phyloP scores from a whole-genome alignment of 768 basidiomycete species.

The Trichaptum fuscoviolaceum region DNA sequence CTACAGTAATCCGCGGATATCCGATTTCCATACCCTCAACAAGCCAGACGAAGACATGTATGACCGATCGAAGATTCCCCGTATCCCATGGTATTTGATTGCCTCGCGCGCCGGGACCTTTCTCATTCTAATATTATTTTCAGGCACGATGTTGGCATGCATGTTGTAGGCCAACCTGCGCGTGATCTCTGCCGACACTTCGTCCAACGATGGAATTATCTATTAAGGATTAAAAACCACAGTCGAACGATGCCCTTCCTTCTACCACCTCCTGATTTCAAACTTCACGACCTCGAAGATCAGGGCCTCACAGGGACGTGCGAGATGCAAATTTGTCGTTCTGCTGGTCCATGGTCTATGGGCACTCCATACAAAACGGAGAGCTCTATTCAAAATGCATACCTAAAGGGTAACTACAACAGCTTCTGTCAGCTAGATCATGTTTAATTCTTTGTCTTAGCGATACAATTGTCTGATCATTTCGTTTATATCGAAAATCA shows the following conservation, averaged over 20 bases:
- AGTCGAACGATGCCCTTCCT: slow-evolving; percentile 89
- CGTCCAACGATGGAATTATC: slow-evolving; percentile 91
- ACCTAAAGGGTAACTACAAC: slow-evolving; percentile 64
- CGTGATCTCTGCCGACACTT: slow-evolving; percentile 94
- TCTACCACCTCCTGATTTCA: slow-evolving; percentile 90
- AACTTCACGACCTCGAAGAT: slow-evolving; percentile 65
- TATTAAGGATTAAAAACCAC: slow-evolving; percentile 96
- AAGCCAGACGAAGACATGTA: slow-evolving; percentile 97
- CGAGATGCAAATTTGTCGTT: slow-evolving; percentile 95
- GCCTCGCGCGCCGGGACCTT: background rate
- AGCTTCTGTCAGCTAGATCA: background rate
- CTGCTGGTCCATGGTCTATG: slow-evolving; percentile 94
- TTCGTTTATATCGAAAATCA: slow-evolving; percentile 99
- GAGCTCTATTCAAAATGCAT: slow-evolving; percentile 92
- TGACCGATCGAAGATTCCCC: slow-evolving; percentile 79
- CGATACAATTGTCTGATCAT: slow-evolving; percentile 90
- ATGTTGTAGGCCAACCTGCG: slow-evolving; percentile 94
- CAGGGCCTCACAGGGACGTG: slow-evolving; percentile 92
- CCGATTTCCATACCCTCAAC: slow-evolving; percentile 79
- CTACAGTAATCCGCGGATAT: slow-evolving; percentile 84
- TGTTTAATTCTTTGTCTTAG: slow-evolving; percentile 31
- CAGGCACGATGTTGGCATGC: slow-evolving; percentile 96
- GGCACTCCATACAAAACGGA: slow-evolving; percentile 83
- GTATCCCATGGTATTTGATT: slow-evolving; percentile 84
- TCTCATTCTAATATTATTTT: slow-evolving; percentile 2